phyloP scores from a whole-genome alignment of 495 filamentous ascomycete species.

The Aspergillus funiculosus region DNA sequence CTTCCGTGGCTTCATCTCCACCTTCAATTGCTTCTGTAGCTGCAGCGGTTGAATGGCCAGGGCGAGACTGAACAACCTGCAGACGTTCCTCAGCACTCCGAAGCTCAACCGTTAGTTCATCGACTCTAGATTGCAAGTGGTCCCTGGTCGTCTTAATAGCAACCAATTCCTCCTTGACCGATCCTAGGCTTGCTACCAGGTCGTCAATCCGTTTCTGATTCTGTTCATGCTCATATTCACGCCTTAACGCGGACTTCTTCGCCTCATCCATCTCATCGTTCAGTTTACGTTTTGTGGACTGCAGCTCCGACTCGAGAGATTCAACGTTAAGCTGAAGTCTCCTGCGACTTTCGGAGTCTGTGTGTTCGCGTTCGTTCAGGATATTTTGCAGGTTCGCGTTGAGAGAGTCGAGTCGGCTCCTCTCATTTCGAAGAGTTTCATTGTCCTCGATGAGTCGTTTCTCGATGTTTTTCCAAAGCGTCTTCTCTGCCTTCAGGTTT shows the following conservation, averaged over 20 bases:
- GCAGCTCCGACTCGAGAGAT: slow-evolving; percentile 68
- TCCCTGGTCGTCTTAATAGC: slow-evolving; percentile 79
- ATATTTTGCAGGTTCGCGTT: slow-evolving; percentile 77
- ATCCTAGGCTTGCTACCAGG: slow-evolving; percentile 67
- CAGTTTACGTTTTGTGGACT: slow-evolving; percentile 73
- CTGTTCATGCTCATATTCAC: slow-evolving; percentile 83
- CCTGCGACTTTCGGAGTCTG: slow-evolving; percentile 73
- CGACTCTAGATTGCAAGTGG: slow-evolving; percentile 77
- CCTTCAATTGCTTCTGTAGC: slow-evolving; percentile 26
- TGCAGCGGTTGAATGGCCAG: slow-evolving; percentile 48
- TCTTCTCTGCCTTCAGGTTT: slow-evolving; percentile 89
- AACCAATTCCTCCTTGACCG: slow-evolving; percentile 75
- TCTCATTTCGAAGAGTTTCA: slow-evolving; percentile 75
- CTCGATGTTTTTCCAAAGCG: slow-evolving; percentile 86
- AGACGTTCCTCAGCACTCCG: slow-evolving; percentile 80
- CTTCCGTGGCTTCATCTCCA: slow-evolving; percentile 40
- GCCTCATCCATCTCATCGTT: slow-evolving; percentile 76
- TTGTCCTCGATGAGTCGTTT: slow-evolving; percentile 81
- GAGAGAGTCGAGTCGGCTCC: slow-evolving; percentile 68
- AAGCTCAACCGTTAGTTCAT: slow-evolving; percentile 82
- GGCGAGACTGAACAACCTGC: slow-evolving; percentile 67
- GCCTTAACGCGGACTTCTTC: slow-evolving; percentile 69
- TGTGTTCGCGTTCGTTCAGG: slow-evolving; percentile 82
- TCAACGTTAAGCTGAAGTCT: slow-evolving; percentile 72
- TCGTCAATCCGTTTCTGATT: slow-evolving; percentile 86